Conservation (phyloP, 2,329 filamentous ascomycete genomes). For the Xylaria sp. region DNA sequence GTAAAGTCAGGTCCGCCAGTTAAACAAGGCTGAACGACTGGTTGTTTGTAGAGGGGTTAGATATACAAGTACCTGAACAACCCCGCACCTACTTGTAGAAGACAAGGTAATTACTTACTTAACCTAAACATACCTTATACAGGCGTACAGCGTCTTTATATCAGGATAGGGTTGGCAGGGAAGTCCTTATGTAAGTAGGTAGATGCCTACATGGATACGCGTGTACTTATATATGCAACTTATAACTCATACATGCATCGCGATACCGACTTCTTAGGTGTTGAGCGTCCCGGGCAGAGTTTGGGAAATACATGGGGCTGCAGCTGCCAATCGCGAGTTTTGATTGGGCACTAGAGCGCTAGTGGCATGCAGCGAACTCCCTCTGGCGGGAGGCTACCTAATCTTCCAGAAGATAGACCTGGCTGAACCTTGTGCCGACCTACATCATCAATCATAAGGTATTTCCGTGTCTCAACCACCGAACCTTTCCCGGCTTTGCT, state of each 20-base stretch:
- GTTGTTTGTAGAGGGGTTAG: conserved; percentile 1
- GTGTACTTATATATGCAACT: neutral
- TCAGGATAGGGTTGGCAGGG: neutral
- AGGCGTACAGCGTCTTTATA: neutral
- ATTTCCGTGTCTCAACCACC: conserved; percentile 1
- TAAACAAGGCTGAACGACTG: neutral
- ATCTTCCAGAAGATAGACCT: neutral
- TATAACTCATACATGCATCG: too few relatives aligned
- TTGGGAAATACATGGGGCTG: conserved; percentile 2
- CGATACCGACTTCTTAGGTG: too few relatives aligned
- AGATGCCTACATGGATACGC: neutral
- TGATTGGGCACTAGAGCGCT: conserved; percentile 20
- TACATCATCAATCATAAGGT: conserved; percentile 4
- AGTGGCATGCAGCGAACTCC: conserved; percentile 14
- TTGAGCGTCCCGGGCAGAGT: neutral
- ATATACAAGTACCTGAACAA: neutral
- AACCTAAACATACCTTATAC: neutral
- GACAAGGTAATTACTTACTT: neutral
- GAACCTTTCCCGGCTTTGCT: neutral
- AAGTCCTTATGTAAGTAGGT: neutral
- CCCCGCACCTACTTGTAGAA: neutral
- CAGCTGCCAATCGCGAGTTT: neutral
- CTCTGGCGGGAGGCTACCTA: conserved; percentile 1
- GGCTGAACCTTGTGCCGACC: conserved; percentile 1
- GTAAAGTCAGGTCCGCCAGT: too few relatives aligned